Evolutionary conservation across 208 protist genomes (phyloP).

Genomic region (Porcisia hertigi): DNA sequence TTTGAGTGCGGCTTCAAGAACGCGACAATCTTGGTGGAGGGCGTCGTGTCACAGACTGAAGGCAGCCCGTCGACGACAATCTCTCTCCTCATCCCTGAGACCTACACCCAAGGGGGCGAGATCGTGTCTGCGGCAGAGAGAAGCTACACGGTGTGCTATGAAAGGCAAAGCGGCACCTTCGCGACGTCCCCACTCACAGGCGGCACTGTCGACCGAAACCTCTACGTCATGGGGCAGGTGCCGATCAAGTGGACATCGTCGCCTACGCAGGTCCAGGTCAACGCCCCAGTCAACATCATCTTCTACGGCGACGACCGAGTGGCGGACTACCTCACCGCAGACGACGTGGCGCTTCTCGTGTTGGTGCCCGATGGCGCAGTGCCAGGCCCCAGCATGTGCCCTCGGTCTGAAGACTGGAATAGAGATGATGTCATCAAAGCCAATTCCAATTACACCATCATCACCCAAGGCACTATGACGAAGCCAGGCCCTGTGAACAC

Average conservation of each 20-base stretch:
- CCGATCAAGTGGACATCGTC: slow-evolving; percentile 54
- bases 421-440: slow-evolving; percentile 1
- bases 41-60: slow-evolving; percentile 21
- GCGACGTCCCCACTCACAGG: slow-evolving; percentile 60
- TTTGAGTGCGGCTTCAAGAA: slow-evolving; percentile 85
- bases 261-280: slow-evolving; percentile 56
- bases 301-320: slow-evolving; percentile 46
- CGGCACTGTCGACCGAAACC: slow-evolving; percentile 56
- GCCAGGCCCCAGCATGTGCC: slow-evolving; percentile 9
- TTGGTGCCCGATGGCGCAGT: slow-evolving; percentile 12
- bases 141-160: slow-evolving; percentile 78
- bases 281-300: slow-evolving; percentile 51
- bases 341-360: slow-evolving; percentile 73
- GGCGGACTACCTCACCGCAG: slow-evolving; percentile 44
- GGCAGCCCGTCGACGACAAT: slow-evolving; percentile 21
- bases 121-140: slow-evolving; percentile 5
- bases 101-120: slow-evolving; percentile 4
- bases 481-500: slow-evolving; percentile 47
- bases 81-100: slow-evolving; percentile 19
- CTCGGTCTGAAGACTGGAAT: background rate
- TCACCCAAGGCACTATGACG: slow-evolving; percentile 20
- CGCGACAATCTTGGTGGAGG: slow-evolving; percentile 53
- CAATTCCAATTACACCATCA: background rate
- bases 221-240: slow-evolving; percentile 41
- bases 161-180: slow-evolving; percentile 52